Base-by-base conservation (phyloP, 1,139 yeast genomes). In the Taphrina confusa region DNA sequence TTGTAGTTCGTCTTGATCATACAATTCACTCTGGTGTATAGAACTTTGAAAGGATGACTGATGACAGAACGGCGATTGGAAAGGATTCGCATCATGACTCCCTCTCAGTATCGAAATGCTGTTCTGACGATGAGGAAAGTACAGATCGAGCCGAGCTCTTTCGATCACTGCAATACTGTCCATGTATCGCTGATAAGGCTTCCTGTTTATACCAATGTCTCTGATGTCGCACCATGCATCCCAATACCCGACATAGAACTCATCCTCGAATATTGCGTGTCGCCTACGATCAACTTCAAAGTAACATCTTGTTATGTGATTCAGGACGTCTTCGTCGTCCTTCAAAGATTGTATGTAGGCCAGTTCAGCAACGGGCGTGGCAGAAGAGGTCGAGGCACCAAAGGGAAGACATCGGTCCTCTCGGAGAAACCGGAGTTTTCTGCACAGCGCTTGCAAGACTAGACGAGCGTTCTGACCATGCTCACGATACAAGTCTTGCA, bases 221-320 rank as follows among this genome's bases (percentile, higher is more conserved):
- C 57, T 39, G 5, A 52, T 44, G 12, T 39, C 40, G n/a, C 40
- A 16, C 57, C 57, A 52, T 12, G 57, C 57, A 28, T 42, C 46
- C 57, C 57, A 52, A 27, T 40, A 52, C 3, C 57, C 57, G 16
- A 40, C 40, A 36, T 52, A 52, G 25, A 52, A 52, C 39, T 28
- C 47, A 22, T 39, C 57, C 14, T 18, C 36, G 28, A 45, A 45
- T 2, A 28, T 22, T 20, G 49, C 28, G 14, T 33, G 30, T 8
- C 31, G 40, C 9, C 40, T 40, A 6, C 46, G 30, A 23, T 44
- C 57, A 11, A 42, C 39, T 20, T 42, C 36, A 18, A 33, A 52
- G 23, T 25, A 52, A 40, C 34, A 40, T 16, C 16, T 40, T 9
- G 47, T 30, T 8, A 52, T 44, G 23, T 40, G 57, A 22, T 52